A percentile compares a stretch with the other conserved stretches of the same genome.
Conservation (phyloP, 2,329 filamentous ascomycete genomes). For the Alternaria sp. region DNA sequence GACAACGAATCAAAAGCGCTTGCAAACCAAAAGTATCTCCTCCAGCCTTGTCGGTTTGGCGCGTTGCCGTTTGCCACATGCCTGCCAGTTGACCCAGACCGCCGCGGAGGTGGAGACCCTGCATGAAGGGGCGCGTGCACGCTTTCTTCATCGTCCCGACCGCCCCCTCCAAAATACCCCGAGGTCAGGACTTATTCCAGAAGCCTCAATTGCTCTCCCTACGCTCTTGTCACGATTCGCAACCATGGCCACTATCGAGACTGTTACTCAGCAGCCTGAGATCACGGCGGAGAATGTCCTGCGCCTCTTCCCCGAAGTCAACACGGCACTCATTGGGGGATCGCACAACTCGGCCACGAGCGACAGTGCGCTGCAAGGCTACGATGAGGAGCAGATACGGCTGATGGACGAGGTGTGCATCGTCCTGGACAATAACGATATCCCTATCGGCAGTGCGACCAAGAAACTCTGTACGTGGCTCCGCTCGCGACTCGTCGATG, state of each 20-base stretch:
- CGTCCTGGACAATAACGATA: slow-evolving; percentile 89
- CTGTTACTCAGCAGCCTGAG: slow-evolving; percentile 56
- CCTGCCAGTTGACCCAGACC: background rate
- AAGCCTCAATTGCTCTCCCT: slow-evolving; percentile 5
- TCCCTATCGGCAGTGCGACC: slow-evolving; percentile 92
- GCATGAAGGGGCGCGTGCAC: slow-evolving; percentile 1
- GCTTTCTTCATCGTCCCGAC: slow-evolving; percentile 7
- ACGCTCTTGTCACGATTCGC: slow-evolving; percentile 6
- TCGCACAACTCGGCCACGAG: slow-evolving; percentile 64
- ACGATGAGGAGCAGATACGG: slow-evolving; percentile 96
- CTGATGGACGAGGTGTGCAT: slow-evolving; percentile 99
- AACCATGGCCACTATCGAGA: slow-evolving; percentile 44
- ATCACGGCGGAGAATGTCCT: slow-evolving; percentile 89
- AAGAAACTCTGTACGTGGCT: slow-evolving; percentile 87
- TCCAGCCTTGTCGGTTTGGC: background rate
- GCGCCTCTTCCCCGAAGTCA: slow-evolving; percentile 85
- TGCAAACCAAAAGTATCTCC: background rate
- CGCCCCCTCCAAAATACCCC: background rate
- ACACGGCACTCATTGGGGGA: slow-evolving; percentile 65
- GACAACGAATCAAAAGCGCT: slow-evolving; percentile 1
- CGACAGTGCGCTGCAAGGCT: slow-evolving; percentile 79
- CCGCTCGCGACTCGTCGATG: background rate
- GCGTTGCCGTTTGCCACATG: background rate
- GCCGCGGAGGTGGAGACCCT: slow-evolving; percentile 8
- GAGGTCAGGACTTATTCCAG: background rate